Conservation (phyloP, 2,329 filamentous ascomycete species). For the Acephala macrosclerotiorum region DNA sequence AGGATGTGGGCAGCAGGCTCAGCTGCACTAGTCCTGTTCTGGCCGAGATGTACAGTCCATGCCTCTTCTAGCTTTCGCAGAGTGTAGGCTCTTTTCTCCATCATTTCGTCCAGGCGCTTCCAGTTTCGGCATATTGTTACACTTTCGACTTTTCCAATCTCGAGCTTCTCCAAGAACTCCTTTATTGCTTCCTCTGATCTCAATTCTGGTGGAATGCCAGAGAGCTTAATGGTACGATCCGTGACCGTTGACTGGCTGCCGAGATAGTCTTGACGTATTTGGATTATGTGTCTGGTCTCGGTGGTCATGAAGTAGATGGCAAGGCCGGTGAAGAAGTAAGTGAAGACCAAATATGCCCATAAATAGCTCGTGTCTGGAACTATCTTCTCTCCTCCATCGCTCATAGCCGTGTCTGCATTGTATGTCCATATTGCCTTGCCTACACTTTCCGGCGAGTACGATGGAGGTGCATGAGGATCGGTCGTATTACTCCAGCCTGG, state of each 20-base stretch:
- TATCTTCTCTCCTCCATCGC: slow-evolving; percentile 20
- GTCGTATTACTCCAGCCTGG: slow-evolving; percentile 29
- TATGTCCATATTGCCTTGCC: slow-evolving; percentile 13
- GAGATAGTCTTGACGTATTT: slow-evolving; percentile 86
- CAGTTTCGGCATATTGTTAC: slow-evolving; percentile 89
- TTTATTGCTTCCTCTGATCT: slow-evolving; percentile 85
- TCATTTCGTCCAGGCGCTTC: slow-evolving; percentile 78
- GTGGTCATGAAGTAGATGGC: slow-evolving; percentile 83
- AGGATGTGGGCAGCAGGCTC: slow-evolving; percentile 47
- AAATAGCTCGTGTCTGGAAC: slow-evolving; percentile 60
- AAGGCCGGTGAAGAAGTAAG: slow-evolving; percentile 87
- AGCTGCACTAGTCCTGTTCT: slow-evolving; percentile 54
- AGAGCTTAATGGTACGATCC: slow-evolving; percentile 90
- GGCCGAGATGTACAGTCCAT: slow-evolving; percentile 80
- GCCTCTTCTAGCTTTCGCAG: slow-evolving; percentile 81
- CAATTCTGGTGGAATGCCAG: slow-evolving; percentile 82
- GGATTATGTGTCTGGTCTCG: slow-evolving; percentile 86
- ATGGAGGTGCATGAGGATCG: slow-evolving; percentile 42
- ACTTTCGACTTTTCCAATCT: slow-evolving; percentile 88
- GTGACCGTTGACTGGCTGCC: slow-evolving; percentile 95
- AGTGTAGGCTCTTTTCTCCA: slow-evolving; percentile 69
- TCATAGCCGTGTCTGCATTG: slow-evolving; percentile 16
- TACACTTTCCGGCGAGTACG: slow-evolving; percentile 4
- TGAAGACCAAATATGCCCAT: slow-evolving; percentile 95
- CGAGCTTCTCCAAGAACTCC: slow-evolving; percentile 83